A percentile compares a stretch with the other conserved stretches of the same genome.
Conservation (phyloP, 768 basidiomycete species). For the Mycena vulgaris region DNA sequence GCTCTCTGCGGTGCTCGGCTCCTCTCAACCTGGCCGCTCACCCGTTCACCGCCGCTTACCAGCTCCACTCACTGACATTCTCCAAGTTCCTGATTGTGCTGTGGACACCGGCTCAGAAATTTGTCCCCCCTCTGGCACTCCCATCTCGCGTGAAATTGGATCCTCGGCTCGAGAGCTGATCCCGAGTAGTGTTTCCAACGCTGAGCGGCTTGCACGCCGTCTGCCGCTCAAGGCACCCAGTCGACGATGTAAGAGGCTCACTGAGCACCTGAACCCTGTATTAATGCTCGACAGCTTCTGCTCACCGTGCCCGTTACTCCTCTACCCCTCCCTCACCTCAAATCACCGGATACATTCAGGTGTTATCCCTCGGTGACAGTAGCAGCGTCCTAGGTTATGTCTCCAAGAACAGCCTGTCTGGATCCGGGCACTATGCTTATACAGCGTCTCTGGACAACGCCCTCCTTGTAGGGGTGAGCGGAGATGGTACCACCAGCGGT, state of each 20-base stretch:
- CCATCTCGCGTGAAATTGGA: conserved; percentile 7
- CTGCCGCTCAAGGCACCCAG: conserved; percentile 44
- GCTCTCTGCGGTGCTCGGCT: conserved; percentile 30
- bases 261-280: neutral
- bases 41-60: too few relatives aligned
- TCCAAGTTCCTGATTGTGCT: conserved; percentile 8
- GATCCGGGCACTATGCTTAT: conserved; percentile 22
- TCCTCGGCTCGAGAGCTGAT: conserved; percentile 7
- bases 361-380: conserved; percentile 19
- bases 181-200: conserved; percentile 41
- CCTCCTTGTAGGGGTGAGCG: conserved; percentile 24
- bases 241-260: conserved; percentile 33
- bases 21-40: conserved; percentile 16
- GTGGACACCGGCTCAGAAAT: neutral
- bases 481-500: too few relatives aligned
- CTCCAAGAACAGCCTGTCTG: conserved; percentile 19
- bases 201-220: conserved; percentile 43
- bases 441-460: conserved; percentile 22
- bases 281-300: conserved; percentile 25
- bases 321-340: conserved; percentile 21
- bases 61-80: too few relatives aligned
- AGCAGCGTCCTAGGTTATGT: conserved; percentile 32
- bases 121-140: neutral
- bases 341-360: conserved; percentile 32
- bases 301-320: conserved; percentile 37